Percentiles rank a stretch among this genome's conserved stretches.
Evolutionary conservation across 192 early-diverging fungal species (phyloP).

Genomic region (Backusella morwellensis): DNA sequence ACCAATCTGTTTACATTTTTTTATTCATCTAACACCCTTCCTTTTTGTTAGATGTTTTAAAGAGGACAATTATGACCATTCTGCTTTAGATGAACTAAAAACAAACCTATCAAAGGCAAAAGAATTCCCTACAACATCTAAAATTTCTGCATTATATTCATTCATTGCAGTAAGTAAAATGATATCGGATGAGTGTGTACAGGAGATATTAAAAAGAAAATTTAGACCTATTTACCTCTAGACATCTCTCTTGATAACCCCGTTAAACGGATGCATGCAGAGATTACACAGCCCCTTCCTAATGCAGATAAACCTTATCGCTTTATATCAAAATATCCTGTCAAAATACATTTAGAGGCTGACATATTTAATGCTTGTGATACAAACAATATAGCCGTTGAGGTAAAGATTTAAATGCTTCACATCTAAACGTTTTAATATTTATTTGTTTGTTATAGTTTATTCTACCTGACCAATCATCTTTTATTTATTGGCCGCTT

Average conservation of each 20-base stretch:
- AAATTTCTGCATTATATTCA: conserved; percentile 26
- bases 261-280: conserved; percentile 20
- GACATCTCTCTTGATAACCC: conserved; percentile 24
- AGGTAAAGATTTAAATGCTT: background rate
- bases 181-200: no score
- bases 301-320: conserved; percentile 27
- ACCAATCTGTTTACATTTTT: conserved; percentile 8
- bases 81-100: conserved; percentile 33
- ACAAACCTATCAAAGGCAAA: conserved; percentile 33
- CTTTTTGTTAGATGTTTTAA: conserved; percentile 10
- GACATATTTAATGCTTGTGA: conserved; percentile 17
- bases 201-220: no score
- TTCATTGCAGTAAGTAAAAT: conserved; percentile 22
- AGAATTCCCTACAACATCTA: conserved; percentile 29
- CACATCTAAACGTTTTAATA: background rate
- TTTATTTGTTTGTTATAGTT: conserved; percentile 6
- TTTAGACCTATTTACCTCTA: conserved; percentile 28
- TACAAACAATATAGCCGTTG: conserved; percentile 25
- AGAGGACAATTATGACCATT: conserved; percentile 16
- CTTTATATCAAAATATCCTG: conserved; percentile 18
- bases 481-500: conserved; percentile 22
- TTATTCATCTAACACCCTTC: background rate
- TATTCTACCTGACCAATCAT: conserved; percentile 26
- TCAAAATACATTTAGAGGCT: conserved; percentile 24
- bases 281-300: conserved; percentile 18